Evolutionary conservation across 2,329 filamentous ascomycete species (phyloP).

Genomic region (Teratosphaeria destructans): DNA sequence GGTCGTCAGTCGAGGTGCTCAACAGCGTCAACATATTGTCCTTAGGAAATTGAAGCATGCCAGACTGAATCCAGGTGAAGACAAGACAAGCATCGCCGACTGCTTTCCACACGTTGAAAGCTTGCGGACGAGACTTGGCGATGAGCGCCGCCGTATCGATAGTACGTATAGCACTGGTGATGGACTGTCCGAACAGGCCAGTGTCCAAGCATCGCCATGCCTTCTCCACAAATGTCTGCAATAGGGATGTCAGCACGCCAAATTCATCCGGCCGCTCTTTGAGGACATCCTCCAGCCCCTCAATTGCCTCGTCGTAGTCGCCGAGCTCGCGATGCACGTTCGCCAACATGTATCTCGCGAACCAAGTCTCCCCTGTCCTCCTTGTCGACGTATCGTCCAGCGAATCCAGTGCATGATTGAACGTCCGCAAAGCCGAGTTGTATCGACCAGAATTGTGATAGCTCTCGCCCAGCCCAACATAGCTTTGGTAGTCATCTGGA

Average conservation of each 20-base stretch:
- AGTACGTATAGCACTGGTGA: conserved; percentile 57
- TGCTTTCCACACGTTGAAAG: conserved; percentile 93
- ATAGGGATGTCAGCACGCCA: conserved; percentile 74
- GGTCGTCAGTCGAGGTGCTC: conserved; percentile 39
- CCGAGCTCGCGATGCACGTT: conserved; percentile 89
- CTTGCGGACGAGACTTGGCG: conserved; percentile 49
- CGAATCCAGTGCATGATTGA: conserved; percentile 66
- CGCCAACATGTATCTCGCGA: conserved; percentile 90
- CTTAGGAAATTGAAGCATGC: conserved; percentile 52
- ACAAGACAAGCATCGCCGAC: conserved; percentile 80
- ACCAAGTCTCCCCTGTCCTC: conserved; percentile 68
- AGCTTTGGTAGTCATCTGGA: conserved; percentile 85
- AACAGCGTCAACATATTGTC: conserved; percentile 51
- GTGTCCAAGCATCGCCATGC: conserved; percentile 67
- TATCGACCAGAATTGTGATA: conserved; percentile 91
- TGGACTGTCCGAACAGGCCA: conserved; percentile 76
- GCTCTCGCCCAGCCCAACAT: conserved; percentile 92
- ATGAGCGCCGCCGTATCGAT: conserved; percentile 58
- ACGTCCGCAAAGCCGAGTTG: conserved; percentile 86
- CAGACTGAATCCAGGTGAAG: conserved; percentile 68
- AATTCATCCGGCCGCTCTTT: conserved; percentile 60
- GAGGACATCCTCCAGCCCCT: conserved; percentile 65
- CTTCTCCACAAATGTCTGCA: conserved; percentile 80
- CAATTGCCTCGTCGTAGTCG: conserved; percentile 75
- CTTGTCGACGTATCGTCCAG: conserved; percentile 23